Base-by-base conservation (phyloP, 345 rosid genomes). In the Eucalyptus marginata region DNA sequence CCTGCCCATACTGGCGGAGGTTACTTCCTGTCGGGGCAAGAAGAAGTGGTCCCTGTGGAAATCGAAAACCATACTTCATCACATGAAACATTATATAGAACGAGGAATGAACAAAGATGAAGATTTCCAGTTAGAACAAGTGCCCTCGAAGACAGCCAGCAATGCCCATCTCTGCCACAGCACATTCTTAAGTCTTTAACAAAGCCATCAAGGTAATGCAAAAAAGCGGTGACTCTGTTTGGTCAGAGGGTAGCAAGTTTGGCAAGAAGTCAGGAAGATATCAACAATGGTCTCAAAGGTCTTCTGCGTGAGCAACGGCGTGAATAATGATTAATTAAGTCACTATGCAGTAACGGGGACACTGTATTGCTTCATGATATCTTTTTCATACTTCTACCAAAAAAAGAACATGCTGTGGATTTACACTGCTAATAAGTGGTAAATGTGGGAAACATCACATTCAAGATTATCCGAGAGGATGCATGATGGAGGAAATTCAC, bases 21-120 rank as follows among this genome's bases (percentile, higher is more conserved):
- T 97, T 97, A 93, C 99, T 95, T 83, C 99, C 99, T 56, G 99
- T 97, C 25, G 99, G 99, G 88, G 97, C 99, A 92, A 97, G 99
- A 90, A 97, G 99, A 93, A 95, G 98, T 24, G 99, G 99, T 90
- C 99, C 99, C 98, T 97, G 92, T 43, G 64, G 90, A 90, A 58
- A 31, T 43, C 64, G 50, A 51, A 79, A 33, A 86, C 17, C 33
- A 85, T 46, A 68, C 86, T 49, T 85, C 24, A 86, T 52, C 87
- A n/a, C 66, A 9, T 50, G 27, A 76, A 40, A 76, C 47, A 76
- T 76, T 20, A 76, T 20, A 40, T 40, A 76, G 83, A 40, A 36
- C 24, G 20, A 36, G 47, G 47, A 76, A 76, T 76, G 14, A 40
- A 40, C 47, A 76, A 40, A 36, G 12, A 40, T 40, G 14, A 36